Percentiles rank a stretch among this genome's conserved stretches.
These are phyloP conservation scores for Combretum micranthum DNA, from an alignment of 345 rosid genomes.

Conservation along the genomic window DNA sequence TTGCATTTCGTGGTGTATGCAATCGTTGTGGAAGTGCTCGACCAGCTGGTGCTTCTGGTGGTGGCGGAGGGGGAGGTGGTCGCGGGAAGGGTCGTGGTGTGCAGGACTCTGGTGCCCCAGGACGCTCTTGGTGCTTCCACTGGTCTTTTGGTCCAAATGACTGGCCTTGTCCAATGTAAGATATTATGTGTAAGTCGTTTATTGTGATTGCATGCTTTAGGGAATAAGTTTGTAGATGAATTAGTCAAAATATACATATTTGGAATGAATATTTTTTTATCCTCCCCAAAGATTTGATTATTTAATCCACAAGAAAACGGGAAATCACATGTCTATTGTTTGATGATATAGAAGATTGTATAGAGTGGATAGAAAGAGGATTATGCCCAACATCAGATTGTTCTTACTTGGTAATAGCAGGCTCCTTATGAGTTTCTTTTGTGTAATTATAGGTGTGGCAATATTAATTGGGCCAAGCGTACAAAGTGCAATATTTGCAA, in stretches of 20 bases:
- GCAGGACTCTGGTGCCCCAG: constrained; percentile 37
- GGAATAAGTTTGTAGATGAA: too few relatives aligned
- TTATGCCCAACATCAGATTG: constrained; percentile 1
- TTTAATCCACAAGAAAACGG: too few relatives aligned
- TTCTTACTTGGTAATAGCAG: background rate
- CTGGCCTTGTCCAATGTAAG: constrained; percentile 99
- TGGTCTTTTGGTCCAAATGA: constrained; percentile 96
- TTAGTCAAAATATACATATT: too few relatives aligned
- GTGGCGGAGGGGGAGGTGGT: constrained; percentile 66
- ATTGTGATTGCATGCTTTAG: background rate
- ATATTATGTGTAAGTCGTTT: constrained; percentile 4
- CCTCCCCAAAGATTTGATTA: too few relatives aligned
- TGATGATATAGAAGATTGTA: too few relatives aligned
- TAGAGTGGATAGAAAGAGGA: background rate
- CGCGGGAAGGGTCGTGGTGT: constrained; percentile 81
- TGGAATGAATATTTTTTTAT: too few relatives aligned
- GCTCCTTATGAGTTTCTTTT: background rate
- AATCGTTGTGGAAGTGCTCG: constrained; percentile 95
- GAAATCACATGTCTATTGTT: too few relatives aligned
- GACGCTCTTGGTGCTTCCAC: constrained; percentile 56
- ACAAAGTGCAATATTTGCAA: constrained; percentile 90
- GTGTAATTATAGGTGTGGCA: constrained; percentile 70
- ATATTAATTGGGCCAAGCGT: constrained; percentile 98
- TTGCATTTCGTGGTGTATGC: constrained; percentile 97
- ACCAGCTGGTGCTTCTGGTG: constrained; percentile 79